Conservation (phyloP, 2,329 filamentous ascomycete species). For the Fusarium chuoi region DNA sequence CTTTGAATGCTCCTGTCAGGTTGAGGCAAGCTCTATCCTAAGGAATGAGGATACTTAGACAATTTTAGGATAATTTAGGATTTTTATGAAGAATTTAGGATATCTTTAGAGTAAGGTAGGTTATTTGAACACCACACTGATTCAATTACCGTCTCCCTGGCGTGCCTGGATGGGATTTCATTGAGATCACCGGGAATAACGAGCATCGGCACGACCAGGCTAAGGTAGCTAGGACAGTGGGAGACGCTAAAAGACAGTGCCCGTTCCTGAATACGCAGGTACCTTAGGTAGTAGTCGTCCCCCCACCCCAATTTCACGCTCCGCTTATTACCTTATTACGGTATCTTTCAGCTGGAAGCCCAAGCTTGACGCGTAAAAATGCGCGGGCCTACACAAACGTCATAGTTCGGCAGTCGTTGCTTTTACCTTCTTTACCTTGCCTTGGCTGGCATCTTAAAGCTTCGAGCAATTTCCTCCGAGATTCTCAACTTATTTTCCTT, state of each 20-base stretch:
- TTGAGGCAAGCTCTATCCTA: neutral
- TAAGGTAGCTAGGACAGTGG: neutral
- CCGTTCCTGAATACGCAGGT: constrained; percentile 14
- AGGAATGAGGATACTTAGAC: neutral
- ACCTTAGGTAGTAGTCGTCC: neutral
- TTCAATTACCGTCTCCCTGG: neutral
- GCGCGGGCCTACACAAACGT: constrained; percentile 15
- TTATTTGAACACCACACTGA: neutral
- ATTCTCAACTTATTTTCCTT: neutral
- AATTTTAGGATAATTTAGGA: neutral
- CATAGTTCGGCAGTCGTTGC: constrained; percentile 17
- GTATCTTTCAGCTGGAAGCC: neutral
- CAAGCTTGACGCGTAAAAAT: neutral
- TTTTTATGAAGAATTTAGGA: neutral
- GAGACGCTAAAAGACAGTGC: constrained; percentile 21
- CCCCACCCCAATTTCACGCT: constrained; percentile 1
- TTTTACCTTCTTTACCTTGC: neutral
- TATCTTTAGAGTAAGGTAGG: neutral
- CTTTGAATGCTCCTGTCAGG: neutral
- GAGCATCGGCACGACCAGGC: neutral
- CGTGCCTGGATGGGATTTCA: neutral
- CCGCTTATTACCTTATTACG: neutral
- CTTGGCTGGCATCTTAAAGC: neutral
- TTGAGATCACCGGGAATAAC: neutral
- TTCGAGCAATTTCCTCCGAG: neutral